Base-by-base conservation (phyloP, 768 basidiomycete genomes). In the Hebeloma cylindrosporum region DNA sequence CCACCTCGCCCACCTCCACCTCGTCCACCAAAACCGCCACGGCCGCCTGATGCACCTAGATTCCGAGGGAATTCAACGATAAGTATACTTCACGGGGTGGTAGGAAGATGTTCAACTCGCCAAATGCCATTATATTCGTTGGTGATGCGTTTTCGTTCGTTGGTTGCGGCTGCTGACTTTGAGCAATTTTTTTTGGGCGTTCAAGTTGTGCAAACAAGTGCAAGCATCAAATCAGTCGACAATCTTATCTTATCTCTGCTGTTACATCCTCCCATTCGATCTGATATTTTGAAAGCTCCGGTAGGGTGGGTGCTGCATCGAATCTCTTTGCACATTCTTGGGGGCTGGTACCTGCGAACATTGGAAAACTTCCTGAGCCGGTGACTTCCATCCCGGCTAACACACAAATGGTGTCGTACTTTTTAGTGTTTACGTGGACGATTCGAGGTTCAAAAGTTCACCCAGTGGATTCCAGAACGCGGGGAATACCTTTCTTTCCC, bases 21-120 rank as follows among this genome's bases (percentile, higher is more conserved):
- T 37, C 78, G 64, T 51, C 76, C 75, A 42, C 75, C 73, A 66
- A 83, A 84, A 54, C 83, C 83, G 25, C 88, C 88, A 50, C 89
- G 83, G 58, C 83, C 82, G 48, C 90, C 90, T 65, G 85, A 75
- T 71, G 68, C 71, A 58, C 74, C 74, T 74, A 43, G 28, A 29
- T 22, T n/a, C n/a, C 22, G 7, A 29, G 16, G n/a, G 9, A 5
- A 10, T 3, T 36, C 11, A 9, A 21, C 9, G 21, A 30, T 13
- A n/a, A 6, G 7, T 8, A 39, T 14, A 22, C 8, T 3, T 7
- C 21, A 32, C 22, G 5, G 16, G 22, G 16, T 21, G 20, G 25
- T 37, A 7, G 23, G 28, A 35, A 32, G 14, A 26, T 44, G 26
- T 7, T 10, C 8, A 11, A 50, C 62, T 26, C 9, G 66, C 66